These are phyloP conservation scores for Heteromeles arbutifolia DNA, from an alignment of 306 rosid genomes.

Conservation along the genomic window DNA sequence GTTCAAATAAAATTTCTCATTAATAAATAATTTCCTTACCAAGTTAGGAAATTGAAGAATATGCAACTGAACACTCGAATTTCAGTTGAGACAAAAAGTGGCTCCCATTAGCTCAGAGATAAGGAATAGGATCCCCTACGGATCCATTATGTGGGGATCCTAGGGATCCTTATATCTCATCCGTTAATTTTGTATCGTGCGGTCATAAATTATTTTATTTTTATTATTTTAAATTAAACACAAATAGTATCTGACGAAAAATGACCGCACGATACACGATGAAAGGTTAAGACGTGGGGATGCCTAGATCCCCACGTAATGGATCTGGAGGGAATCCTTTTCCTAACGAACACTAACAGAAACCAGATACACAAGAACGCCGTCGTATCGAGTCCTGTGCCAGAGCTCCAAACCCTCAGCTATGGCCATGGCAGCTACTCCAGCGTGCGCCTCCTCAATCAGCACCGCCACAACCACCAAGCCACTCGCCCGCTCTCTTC, in stretches of 20 bases:
- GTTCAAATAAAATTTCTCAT: too few relatives aligned
- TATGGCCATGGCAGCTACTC: constrained; percentile 37
- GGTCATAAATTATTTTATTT: too few relatives aligned
- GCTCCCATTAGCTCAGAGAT: neutral
- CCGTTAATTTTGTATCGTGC: too few relatives aligned
- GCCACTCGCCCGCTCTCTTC: constrained; percentile 23
- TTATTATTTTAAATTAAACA: too few relatives aligned
- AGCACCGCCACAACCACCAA: constrained; percentile 13
- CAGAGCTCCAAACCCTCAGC: neutral
- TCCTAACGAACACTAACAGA: neutral
- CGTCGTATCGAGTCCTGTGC: neutral
- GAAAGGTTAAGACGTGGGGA: too few relatives aligned
- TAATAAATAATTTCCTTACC: neutral
- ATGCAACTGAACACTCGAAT: neutral
- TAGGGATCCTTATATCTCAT: too few relatives aligned
- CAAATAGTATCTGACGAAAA: too few relatives aligned
- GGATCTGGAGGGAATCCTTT: too few relatives aligned
- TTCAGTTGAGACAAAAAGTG: neutral
- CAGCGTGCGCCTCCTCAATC: constrained; percentile 27
- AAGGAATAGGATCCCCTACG: too few relatives aligned
- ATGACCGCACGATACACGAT: too few relatives aligned
- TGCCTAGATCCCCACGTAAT: too few relatives aligned
- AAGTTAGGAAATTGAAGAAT: neutral
- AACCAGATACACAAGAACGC: neutral
- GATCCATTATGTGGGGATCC: too few relatives aligned